Evolutionary conservation across 805 yeast species (phyloP), one percentile per base, ranked within the genome.

Genomic region (Candida pseudoglaebosa): DNA sequence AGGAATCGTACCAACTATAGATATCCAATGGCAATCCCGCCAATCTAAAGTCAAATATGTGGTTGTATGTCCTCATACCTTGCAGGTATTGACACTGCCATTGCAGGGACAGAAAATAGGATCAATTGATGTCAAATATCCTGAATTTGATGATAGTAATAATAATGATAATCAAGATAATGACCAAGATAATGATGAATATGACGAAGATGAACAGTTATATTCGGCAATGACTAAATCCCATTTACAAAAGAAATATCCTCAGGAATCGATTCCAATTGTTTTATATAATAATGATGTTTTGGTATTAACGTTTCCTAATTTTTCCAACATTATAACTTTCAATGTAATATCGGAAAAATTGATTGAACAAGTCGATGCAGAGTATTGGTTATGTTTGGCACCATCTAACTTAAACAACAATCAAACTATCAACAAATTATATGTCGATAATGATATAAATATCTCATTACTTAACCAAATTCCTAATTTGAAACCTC

Each of bases 141-240:
- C 45, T 4, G 33, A 45, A 28, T 22, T 51, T 13, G 7, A 15
- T 10, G 5, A n/a, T n/a, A n/a, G n/a, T n/a, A n/a, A n/a, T n/a
- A n/a, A n/a, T n/a, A n/a, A n/a, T n/a, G n/a, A n/a, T n/a, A 43
- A 39, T 8, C 45, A 41, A 10, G 34, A 36, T 8, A 45, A 43
- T 2, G 42, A 36, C 1, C 53, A 47, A 2, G 45, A 46, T 6
- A 60, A 49, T 2, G 65, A 61, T 15, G 75, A 70, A 8, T 72
- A 56, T 41, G 76, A 73, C 44, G 78, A 73, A 38, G 74, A 70
- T 37, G 76, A 71, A 42, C 80, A 74, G 47, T 57, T 75, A 34
- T 75, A 75, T 51, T 28, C 56, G 3, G 71, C 71, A 4, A 53
- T 59, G 8, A 45, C 41, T 40, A 39, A 38, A 32, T 55, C 50